A percentile compares a stretch with the other conserved stretches of the same genome.
phyloP scores from a whole-genome alignment of 1,139 yeast genomes.

The Yamadazyma jaroonii region DNA sequence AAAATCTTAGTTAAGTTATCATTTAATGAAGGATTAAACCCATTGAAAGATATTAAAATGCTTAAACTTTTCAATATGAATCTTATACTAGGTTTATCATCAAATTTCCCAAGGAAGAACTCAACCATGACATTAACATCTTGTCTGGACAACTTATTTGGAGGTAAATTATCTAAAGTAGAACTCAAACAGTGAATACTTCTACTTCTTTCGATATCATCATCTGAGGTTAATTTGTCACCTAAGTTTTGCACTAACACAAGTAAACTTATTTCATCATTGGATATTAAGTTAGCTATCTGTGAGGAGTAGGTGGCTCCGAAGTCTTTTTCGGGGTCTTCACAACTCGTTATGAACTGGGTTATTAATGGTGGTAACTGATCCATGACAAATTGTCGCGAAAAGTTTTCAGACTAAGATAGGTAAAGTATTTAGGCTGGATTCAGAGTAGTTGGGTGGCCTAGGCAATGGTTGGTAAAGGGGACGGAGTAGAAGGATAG shows the following conservation, averaged over 20 bases:
- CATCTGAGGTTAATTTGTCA: constrained; percentile 63
- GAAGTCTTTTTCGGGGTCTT: constrained; percentile 19
- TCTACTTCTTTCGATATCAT: constrained; percentile 46
- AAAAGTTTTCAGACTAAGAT: constrained; percentile 2
- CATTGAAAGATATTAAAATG: constrained; percentile 49
- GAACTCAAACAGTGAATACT: constrained; percentile 61
- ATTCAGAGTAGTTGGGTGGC: too few species aligned
- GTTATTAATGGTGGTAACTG: constrained; percentile 24
- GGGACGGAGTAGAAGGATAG: too few species aligned
- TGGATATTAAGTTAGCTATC: not conserved
- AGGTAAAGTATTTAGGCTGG: too few species aligned
- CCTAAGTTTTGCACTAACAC: constrained; percentile 39
- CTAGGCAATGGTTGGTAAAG: too few species aligned
- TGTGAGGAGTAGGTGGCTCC: constrained; percentile 3
- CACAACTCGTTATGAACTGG: constrained; percentile 36
- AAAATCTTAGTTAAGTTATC: constrained; percentile 37
- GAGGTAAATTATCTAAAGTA: constrained; percentile 39
- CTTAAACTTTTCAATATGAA: constrained; percentile 56
- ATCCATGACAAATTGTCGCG: constrained; percentile 3
- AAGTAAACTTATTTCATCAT: constrained; percentile 17
- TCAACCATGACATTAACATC: constrained; percentile 67
- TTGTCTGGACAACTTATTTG: constrained; percentile 46
- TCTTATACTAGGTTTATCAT: constrained; percentile 55
- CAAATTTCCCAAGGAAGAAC: constrained; percentile 64
- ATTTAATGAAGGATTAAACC: constrained; percentile 29